Evolutionary conservation across 2,329 filamentous ascomycete genomes (phyloP), one percentile per base, ranked within the genome.

Genomic region (Aspergillus tanneri): DNA sequence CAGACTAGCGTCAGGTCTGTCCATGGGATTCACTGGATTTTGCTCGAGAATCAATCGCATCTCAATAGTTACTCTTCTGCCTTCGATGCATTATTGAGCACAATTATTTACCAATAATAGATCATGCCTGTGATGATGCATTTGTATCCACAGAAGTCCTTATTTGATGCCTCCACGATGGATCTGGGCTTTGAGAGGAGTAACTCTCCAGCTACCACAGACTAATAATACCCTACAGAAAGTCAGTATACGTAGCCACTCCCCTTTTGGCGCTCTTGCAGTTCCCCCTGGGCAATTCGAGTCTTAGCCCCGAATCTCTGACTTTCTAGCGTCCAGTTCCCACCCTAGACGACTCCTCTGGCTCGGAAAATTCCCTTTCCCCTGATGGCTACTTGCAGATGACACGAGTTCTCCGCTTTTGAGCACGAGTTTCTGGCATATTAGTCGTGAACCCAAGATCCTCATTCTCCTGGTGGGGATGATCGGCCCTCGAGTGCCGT

Each of bases 401-500:
- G 36, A 38, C 39, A 48, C 30, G 40, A 54, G 32, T 46, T 51
- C 47, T 54, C 45, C 50, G 35, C 25, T 39, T 47, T 16, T 25
- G 36, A 50, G 47, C 56, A 57, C 53, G 53, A 59, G 56, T 46
- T 46, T 35, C 44, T 55, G 48, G 43, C 46, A 49, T 47, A 44
- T 41, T 43, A 44, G 39, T 48, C 52, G 41, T 48, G 49, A 55
- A 50, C 41, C 50, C 46, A 56, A 54, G 55, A 58, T 51, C 53
- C 53, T 56, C 49, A 56, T 57, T 55, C 53, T 49, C 54, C 25
- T 37, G 45, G 58, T 60, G 58, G 58, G 49, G 58, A 50, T 48
- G 58, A 61, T 61, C 57, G 53, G 52, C 58, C 52, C 44, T 58
- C 54, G 49, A 54, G 35, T 58, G 53, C 58, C 54, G 55, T 52